A percentile compares a stretch with the other conserved stretches of the same genome.
phyloP scores from a whole-genome alignment of 2,329 filamentous ascomycete species.

The Zarea fungicola region DNA sequence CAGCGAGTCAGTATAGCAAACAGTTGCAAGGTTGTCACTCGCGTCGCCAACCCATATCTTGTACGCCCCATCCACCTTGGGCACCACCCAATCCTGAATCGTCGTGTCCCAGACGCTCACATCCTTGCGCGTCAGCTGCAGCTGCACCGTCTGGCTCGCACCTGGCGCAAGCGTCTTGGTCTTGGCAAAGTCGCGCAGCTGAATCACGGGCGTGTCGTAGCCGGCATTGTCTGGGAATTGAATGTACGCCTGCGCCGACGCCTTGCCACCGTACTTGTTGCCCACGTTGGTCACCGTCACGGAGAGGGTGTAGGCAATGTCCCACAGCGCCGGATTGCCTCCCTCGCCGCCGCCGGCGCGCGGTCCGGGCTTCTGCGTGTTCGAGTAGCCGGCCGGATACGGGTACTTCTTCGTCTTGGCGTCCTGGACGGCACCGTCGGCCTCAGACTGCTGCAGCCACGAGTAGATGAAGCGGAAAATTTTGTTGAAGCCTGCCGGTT shows the following conservation, averaged over 20 bases:
- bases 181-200: slow-evolving; percentile 72
- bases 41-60: slow-evolving; percentile 35
- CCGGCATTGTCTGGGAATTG: slow-evolving; percentile 32
- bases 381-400: slow-evolving; percentile 63
- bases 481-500: slow-evolving; percentile 52
- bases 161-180: slow-evolving; percentile 48
- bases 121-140: slow-evolving; percentile 62
- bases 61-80: slow-evolving; percentile 30
- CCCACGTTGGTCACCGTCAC: slow-evolving; percentile 52
- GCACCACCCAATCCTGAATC: slow-evolving; percentile 62
- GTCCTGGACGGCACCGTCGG: slow-evolving; percentile 35
- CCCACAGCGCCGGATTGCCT: slow-evolving; percentile 63
- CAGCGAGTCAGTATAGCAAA: slow-evolving; percentile 26
- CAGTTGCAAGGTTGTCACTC: slow-evolving; percentile 28
- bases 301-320: slow-evolving; percentile 36
- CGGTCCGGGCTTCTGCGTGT: slow-evolving; percentile 37
- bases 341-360: slow-evolving; percentile 64
- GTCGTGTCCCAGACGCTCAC: slow-evolving; percentile 67
- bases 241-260: slow-evolving; percentile 42
- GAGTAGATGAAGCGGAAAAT: slow-evolving; percentile 66
- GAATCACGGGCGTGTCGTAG: slow-evolving; percentile 60
- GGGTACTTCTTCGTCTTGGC: slow-evolving; percentile 40
- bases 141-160: slow-evolving; percentile 46
- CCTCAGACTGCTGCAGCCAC: slow-evolving; percentile 46
- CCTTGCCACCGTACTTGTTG: slow-evolving; percentile 34